Evolutionary conservation across 306 rosid genomes (phyloP), one percentile per base, ranked within the genome.

Genomic region (Fragaria iinumae): DNA sequence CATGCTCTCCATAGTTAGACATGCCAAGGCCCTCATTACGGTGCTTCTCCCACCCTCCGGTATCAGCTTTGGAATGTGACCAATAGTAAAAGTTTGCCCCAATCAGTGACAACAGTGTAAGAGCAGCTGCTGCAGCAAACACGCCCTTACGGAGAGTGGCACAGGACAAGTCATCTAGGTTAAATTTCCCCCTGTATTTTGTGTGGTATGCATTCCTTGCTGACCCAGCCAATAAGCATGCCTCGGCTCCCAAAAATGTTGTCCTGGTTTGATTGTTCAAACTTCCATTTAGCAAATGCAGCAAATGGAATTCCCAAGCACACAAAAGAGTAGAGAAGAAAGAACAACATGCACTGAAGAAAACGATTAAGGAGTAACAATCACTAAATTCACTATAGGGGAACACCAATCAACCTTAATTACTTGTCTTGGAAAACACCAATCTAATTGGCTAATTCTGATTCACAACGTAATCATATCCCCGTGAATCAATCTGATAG

Each of bases 121-220:
- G 83, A 41, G 99, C 97, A 69, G 92, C 99, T 0, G 86, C 99
- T 1, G 97, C 99, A 3, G 97, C 97, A 49, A 95, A 95, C 38
- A 95, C 97, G n/a, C 99, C 99, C 72, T 90, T 92, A 59, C 97
- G 97, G 18, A 95, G 93, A 25, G 99, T 92, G 62, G 97, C 78
- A 57, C 99, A 95, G 3, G 97, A 88, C 45, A 92, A 45, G 66
- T 89, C 62, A 0, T 84, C 69, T 0, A 6, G 13, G 1, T 13
- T 49, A 34, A 88, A 89, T 16, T 14, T 0, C 13, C 83, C 92
- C 41, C 89, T 44, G 84, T 92, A 92, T 74, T 88, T 92, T 1
- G 99, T 95, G 88, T 95, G 99, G 78, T 95, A 92, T 16, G 99
- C 99, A 50, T 95, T 95, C 90, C 81, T 87, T 1, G 99, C 99